Percentiles rank a stretch among this genome's conserved stretches.
Evolutionary conservation across 371 early-diverging fungal genomes (phyloP).

Genomic region (Encephalitozoon hellem): DNA sequence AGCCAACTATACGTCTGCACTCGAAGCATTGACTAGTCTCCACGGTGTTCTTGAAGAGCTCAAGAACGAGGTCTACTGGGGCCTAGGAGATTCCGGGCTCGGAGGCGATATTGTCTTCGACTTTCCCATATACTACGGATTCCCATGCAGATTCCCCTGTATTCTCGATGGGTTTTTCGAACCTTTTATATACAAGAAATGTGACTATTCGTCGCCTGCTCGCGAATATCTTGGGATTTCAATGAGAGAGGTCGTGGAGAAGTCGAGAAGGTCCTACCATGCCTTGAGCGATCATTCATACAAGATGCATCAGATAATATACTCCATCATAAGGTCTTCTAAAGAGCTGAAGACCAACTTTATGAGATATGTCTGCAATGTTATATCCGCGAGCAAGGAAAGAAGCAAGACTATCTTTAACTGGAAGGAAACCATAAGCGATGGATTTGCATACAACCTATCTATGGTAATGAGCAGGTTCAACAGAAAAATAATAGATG

Average conservation of each 20-base stretch:
- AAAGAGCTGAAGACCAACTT: constrained; percentile 39
- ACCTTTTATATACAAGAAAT: constrained; percentile 20
- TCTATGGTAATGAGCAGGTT: constrained; percentile 38
- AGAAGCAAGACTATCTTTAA: constrained; percentile 46
- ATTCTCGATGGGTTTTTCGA: constrained; percentile 40
- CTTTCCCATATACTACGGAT: constrained; percentile 7
- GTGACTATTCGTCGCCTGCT: background rate
- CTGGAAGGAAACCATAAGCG: background rate
- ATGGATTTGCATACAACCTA: constrained; percentile 38
- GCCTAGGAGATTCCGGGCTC: background rate
- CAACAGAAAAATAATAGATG: constrained; percentile 18
- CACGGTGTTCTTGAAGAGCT: background rate
- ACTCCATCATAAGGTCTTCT: background rate
- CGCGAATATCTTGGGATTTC: background rate
- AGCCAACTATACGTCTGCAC: background rate
- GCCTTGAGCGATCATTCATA: background rate
- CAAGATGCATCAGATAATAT: constrained; percentile 1
- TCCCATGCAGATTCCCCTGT: background rate
- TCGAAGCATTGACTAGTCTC: background rate
- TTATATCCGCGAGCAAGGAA: constrained; percentile 24
- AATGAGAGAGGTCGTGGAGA: background rate
- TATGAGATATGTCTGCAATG: constrained; percentile 30
- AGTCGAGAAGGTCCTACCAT: background rate
- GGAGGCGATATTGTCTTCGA: background rate
- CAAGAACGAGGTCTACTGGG: background rate